Percentiles rank a stretch among this genome's conserved stretches.
Conservation (phyloP, 139 green algal species). For the Gonium pectorale region DNA sequence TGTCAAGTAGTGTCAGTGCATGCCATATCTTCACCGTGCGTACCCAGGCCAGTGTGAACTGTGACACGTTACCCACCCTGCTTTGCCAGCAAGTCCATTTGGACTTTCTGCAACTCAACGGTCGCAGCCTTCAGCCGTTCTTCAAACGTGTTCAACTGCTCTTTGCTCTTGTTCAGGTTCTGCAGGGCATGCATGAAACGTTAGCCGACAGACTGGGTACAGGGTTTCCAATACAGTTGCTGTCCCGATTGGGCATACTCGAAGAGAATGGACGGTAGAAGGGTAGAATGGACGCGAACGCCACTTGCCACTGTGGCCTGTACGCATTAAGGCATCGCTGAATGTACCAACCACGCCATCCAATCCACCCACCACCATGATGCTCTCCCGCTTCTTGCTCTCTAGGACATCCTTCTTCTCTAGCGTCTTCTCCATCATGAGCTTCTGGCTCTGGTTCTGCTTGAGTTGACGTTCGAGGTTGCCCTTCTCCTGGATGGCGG, state of each 20-base stretch:
- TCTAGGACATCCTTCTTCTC: conserved; percentile 75
- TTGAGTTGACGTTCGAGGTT: conserved; percentile 89
- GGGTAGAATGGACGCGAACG: too few species aligned
- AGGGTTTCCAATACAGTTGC: too few species aligned
- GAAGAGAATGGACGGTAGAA: too few species aligned
- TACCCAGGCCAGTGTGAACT: too few species aligned
- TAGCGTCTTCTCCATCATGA: conserved; percentile 77
- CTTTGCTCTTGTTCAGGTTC: conserved; percentile 77
- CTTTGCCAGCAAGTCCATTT: conserved; percentile 66
- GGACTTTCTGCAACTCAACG: conserved; percentile 59
- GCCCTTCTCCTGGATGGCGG: conserved; percentile 72
- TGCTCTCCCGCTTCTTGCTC: conserved; percentile 84
- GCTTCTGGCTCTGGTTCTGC: conserved; percentile 64
- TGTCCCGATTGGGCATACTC: too few species aligned
- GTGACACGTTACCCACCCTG: conserved; percentile 33
- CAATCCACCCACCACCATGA: conserved; percentile 73
- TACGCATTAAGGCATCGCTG: too few species aligned
- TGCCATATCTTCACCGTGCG: too few species aligned
- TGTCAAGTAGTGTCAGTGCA: not conserved
- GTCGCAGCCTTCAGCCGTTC: conserved; percentile 50
- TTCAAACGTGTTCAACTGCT: conserved; percentile 66
- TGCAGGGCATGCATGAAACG: too few species aligned
- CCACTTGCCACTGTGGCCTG: too few species aligned
- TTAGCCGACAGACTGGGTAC: too few species aligned
- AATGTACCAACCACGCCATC: not conserved